Evolutionary conservation across 768 basidiomycete species (phyloP), one percentile per base, ranked within the genome.

Genomic region (Lactarius hatsudake): DNA sequence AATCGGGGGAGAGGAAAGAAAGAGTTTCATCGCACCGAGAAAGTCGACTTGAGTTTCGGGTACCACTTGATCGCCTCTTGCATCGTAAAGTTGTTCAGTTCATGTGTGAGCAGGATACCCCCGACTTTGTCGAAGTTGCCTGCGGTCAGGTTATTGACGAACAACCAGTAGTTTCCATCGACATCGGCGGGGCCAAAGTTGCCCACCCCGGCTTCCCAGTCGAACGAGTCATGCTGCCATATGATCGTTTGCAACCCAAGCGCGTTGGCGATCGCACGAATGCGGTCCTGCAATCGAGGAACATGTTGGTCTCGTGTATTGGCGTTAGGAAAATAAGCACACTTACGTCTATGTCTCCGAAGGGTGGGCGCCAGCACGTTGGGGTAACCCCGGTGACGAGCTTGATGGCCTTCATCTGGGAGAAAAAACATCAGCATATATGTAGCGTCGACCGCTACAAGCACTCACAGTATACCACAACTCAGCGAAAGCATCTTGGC

Each of bases 401-500:
- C 70, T 86, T 85, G 60, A 88, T 82, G 1, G 79, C 77, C 79
- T 86, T 70, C 70, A 86, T 79, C 85, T 71, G 28, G 12, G 20
- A n/a, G 8, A 30, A 40, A 28, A 30, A 40, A 28, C 17, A 51
- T 66, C 30, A 62, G 23, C 26, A 56, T 7, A 36, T 4, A 36
- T 2, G 13, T 70, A 26, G 28, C 20, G 5, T 36, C 17, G 40
- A 30, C 34, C 10, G 26, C n/a, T 20, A 34, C 23, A 5, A 62
- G 3, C 12, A 75, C 84, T 42, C 69, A 84, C 85, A 0, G 69
- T 86, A 76, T 91, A 94, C 66, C 87, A 91, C 20, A 94, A 79
- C 75, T 93, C 91, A 4, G 90, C 90, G 65, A 92, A 90, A 5
- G 85, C 88, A 68, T 88, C 78, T 70, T 84, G 78, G 73, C 86